Evolutionary conservation across 805 yeast species (phyloP), one percentile per base, ranked within the genome.

Genomic region (Saccharomyces cerevisiae): DNA sequence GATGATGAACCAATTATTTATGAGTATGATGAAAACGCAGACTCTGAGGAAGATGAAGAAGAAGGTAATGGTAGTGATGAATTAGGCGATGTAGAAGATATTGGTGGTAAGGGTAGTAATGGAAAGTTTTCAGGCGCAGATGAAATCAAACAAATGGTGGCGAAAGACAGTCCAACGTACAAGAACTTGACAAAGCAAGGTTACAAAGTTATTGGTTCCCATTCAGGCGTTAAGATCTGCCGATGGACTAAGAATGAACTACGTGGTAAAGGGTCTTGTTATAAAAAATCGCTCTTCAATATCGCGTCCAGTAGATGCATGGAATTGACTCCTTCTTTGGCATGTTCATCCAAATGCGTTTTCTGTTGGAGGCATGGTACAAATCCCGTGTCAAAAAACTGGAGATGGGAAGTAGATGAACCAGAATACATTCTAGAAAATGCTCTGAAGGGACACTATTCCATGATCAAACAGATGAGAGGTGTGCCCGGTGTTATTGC

Each of bases 321-420:
- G 97, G 97, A 90, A 68, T 82, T 97, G 2, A 90, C 97, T 0
- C 97, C 97, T 0, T 85, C 96, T 1, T 75, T 90, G 55, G 92
- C 96, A 6, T 90, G 97, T 70, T 89, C 97, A 4, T 90, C 90
- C 67, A 90, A 90, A 69, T 90, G 97, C 78, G 97, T 91, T 4
- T 90, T 90, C 66, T 90, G 97, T 73, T 90, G 97, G 97, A 80
- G 97, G 68, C 97, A 90, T 70, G 97, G 97, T 50, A 90, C 97
- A 2, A 91, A 90, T 65, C 97, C 97, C 0, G 97, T 91, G 1
- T 96, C 96, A 17, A 90, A 96, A 29, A 85, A 85, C 56, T 90
- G 97, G 97, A 76, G 97, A 64, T 90, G 97, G 97, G 92, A 89
- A 64, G 87, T 89, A 13, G 97, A 90, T 69, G 84, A 85, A 22